These are phyloP conservation scores for Oehlia diaphana DNA, from an alignment of 192 early-diverging fungal genomes.

Conservation along the genomic window DNA sequence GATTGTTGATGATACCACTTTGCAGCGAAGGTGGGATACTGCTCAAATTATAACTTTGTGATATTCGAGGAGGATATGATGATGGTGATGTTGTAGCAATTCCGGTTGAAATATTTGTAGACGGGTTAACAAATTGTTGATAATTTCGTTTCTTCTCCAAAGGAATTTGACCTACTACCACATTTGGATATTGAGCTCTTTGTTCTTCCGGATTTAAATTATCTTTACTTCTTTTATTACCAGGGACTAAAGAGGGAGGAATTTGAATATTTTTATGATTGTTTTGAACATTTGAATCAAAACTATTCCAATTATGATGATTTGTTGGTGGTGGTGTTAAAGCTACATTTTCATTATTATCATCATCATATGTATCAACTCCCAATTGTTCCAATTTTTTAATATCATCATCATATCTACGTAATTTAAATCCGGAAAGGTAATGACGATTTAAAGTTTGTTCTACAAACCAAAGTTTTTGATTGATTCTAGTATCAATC, in stretches of 20 bases:
- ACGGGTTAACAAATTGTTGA: background rate
- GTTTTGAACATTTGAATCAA: background rate
- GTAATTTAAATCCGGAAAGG: constrained; percentile 9
- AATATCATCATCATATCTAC: background rate
- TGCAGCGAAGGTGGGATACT: too few relatives aligned
- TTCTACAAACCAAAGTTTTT: background rate
- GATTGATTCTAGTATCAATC: background rate
- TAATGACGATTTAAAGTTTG: constrained; percentile 1
- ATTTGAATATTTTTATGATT: background rate
- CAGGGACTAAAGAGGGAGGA: background rate
- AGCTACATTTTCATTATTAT: background rate
- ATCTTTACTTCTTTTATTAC: background rate
- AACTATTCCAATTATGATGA: background rate
- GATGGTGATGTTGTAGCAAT: too few relatives aligned
- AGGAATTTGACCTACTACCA: background rate
- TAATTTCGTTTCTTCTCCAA: background rate
- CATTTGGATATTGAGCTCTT: background rate
- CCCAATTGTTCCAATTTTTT: background rate
- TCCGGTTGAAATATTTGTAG: too few relatives aligned
- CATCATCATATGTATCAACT: background rate
- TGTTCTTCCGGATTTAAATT: background rate
- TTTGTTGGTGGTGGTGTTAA: background rate
- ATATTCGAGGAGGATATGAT: too few relatives aligned
- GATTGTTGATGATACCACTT: too few relatives aligned
- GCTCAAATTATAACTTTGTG: too few relatives aligned